These are phyloP conservation scores for Crepidotus variabilis DNA, from an alignment of 768 basidiomycete genomes.

Conservation along the genomic window DNA sequence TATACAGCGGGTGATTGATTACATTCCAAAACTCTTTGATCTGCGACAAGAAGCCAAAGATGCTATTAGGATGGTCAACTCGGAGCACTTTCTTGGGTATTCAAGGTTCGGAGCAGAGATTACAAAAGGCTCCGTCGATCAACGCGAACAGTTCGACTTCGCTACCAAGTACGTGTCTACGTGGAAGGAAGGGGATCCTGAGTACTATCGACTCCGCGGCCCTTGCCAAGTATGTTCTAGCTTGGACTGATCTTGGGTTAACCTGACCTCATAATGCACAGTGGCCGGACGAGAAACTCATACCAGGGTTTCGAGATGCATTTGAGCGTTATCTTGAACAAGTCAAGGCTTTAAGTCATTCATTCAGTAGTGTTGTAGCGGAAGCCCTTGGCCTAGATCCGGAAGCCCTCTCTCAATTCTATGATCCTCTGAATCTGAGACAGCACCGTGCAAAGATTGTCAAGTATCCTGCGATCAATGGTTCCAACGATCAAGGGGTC, in stretches of 20 bases:
- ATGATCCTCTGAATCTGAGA: conserved; percentile 54
- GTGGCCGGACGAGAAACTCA: conserved; percentile 73
- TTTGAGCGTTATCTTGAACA: conserved; percentile 57
- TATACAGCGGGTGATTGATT: conserved; percentile 47
- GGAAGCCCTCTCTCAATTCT: conserved; percentile 61
- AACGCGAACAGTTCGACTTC: conserved; percentile 80
- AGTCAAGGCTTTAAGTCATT: conserved; percentile 56
- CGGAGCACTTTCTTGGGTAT: conserved; percentile 78
- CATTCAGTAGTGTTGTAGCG: conserved; percentile 58
- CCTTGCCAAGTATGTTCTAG: conserved; percentile 52
- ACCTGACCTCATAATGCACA: conserved; percentile 19
- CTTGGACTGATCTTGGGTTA: neutral
- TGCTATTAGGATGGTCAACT: conserved; percentile 65
- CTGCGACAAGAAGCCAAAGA: conserved; percentile 67
- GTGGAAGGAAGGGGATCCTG: conserved; percentile 57
- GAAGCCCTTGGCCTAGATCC: conserved; percentile 67
- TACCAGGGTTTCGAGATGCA: conserved; percentile 66
- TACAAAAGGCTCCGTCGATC: conserved; percentile 70
- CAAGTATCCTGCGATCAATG: conserved; percentile 63
- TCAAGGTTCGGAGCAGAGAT: conserved; percentile 66
- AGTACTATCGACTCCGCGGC: conserved; percentile 72
- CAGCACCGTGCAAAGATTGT: conserved; percentile 79
- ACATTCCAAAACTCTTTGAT: conserved; percentile 67
- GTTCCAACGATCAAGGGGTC: conserved; percentile 62
- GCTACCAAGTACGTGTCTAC: conserved; percentile 58